Base-by-base conservation (phyloP, 2,329 filamentous ascomycete species). In the Tolypocladium ophioglossoides region DNA sequence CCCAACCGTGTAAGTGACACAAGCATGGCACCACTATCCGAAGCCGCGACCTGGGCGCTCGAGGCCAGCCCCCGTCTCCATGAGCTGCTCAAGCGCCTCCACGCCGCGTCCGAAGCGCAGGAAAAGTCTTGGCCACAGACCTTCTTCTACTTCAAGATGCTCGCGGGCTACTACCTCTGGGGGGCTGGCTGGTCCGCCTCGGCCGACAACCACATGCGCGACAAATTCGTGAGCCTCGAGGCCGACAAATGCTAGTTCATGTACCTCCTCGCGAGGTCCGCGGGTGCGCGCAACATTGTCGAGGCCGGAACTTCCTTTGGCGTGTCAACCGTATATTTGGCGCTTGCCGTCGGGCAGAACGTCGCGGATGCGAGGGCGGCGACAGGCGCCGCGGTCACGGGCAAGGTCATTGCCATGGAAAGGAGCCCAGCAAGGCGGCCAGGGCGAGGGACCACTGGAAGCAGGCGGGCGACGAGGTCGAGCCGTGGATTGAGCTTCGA, bases 271-370 rank as follows among this genome's bases (percentile, higher is more conserved):
- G 62, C 75, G 3, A 72, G 73, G 3, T 69, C 74, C 12, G 76
- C 67, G 11, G 70, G 74, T 2, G 80, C 81, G 0, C 69, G 68
- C 2, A 73, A 73, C 44, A 68, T 84, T 24, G 74, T 85, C 39
- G 82, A 85, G 61, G 80, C 79, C 0, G 82, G 82, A 1, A 85
- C 82, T 0, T 78, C 75, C 44, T 85, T 81, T 55, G 82, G 82
- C 2, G 74, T 85, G 1, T 81, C 77, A 54, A 84, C 82, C 0
- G 81, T 85, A 47, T 85, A 84, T 56, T 72, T 85, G 2, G 79
- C 81, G 0, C 68, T 84, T 2, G 82, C 80, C 0, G 78, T 79
- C 0, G 72, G 71, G 0, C 71, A 78, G 53, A 83, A 78, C 55
- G 70, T 68, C 0, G 57, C 61, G 5, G 38, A 54, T 16, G 41